Conservation (phyloP, 1,139 yeast species). For the Suhomyces maxii region DNA sequence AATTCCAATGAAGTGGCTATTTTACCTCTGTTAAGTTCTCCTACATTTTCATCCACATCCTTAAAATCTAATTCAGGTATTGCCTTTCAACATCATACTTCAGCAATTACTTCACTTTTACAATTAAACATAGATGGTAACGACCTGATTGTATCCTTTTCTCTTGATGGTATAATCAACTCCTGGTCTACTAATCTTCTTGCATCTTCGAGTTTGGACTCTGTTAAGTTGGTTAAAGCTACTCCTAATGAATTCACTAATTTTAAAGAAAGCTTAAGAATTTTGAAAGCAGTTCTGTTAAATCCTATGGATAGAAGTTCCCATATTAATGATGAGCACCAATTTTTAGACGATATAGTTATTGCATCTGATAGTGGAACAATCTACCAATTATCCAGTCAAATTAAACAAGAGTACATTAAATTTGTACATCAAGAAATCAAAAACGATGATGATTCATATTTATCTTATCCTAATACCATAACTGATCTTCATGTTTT, state of each 20-base stretch:
- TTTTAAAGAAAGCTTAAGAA: constrained; percentile 10
- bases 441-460: constrained; percentile 7
- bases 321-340: constrained; percentile 10
- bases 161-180: constrained; percentile 38
- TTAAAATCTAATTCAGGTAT: constrained; percentile 2
- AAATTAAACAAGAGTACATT: constrained; percentile 28
- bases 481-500: constrained; percentile 10
- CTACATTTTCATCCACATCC: constrained; percentile 17
- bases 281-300: constrained; percentile 7
- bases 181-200: constrained; percentile 43
- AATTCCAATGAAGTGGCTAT: constrained; percentile 19
- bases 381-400: constrained; percentile 39
- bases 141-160: constrained; percentile 31
- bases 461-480: constrained; percentile 2
- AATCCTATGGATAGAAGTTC: background rate
- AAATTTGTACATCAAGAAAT: constrained; percentile 19
- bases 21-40: constrained; percentile 32
- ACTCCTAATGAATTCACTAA: constrained; percentile 14
- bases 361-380: constrained; percentile 50
- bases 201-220: constrained; percentile 30
- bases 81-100: constrained; percentile 11
- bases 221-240: constrained; percentile 16
- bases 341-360: constrained; percentile 33
- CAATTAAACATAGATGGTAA: constrained; percentile 26
- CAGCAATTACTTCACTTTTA: constrained; percentile 16